phyloP scores from a whole-genome alignment of 345 rosid genomes.

The Aurinia saxatilis region DNA sequence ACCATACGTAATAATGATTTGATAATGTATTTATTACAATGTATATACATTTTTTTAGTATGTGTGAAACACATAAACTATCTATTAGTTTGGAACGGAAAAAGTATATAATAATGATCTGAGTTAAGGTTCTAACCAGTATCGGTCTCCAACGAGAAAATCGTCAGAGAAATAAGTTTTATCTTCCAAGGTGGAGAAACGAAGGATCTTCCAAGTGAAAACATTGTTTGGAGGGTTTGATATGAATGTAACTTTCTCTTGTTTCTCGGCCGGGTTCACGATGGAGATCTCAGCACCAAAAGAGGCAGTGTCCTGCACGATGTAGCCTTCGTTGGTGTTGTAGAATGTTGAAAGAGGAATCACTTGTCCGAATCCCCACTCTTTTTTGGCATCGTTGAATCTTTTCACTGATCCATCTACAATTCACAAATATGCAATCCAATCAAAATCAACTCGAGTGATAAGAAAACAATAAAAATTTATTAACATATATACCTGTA shows the following conservation, averaged over 20 bases:
- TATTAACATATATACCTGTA: constrained; percentile 19
- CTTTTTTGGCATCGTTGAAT: constrained; percentile 12
- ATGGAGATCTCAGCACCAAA: constrained; percentile 39
- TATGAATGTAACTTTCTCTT: constrained; percentile 23
- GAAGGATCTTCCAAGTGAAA: constrained; percentile 27
- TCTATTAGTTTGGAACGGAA: too few species aligned
- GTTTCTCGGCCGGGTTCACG: not conserved
- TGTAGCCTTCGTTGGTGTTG: constrained; percentile 21
- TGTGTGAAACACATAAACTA: too few species aligned
- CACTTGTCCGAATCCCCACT: constrained; percentile 29
- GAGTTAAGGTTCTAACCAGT: constrained; percentile 23
- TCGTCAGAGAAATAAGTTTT: constrained; percentile 7
- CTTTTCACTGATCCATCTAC: constrained; percentile 27
- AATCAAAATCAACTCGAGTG: not conserved
- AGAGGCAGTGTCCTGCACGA: constrained; percentile 12
- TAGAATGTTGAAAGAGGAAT: constrained; percentile 20
- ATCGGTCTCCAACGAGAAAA: constrained; percentile 21
- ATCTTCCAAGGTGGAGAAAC: constrained; percentile 25
- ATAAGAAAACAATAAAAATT: not conserved
- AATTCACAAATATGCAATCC: not conserved
- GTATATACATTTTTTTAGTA: too few species aligned
- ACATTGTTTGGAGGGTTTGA: constrained; percentile 15
- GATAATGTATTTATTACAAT: too few species aligned
- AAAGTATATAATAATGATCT: too few species aligned
- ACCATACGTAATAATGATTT: too few species aligned